Evolutionary conservation across 257 asterid genomes (phyloP), one percentile per base, ranked within the genome.

Genomic region (Cinchona pubescens): DNA sequence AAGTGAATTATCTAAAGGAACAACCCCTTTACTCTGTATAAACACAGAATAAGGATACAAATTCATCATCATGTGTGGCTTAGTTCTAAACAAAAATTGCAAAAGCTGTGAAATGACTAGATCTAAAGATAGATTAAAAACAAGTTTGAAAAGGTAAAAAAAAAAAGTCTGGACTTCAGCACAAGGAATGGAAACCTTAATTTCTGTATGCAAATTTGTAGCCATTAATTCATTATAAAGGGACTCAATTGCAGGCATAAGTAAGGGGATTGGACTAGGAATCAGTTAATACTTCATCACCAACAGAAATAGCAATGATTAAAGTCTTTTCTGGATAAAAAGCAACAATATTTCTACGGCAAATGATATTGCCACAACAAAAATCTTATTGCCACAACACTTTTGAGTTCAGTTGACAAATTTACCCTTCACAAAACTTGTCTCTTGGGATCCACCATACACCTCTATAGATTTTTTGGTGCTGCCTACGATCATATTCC

Each of bases 71-170:
- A 95, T 64, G 19, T 97, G 99, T 3, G 98, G 92, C 73, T 86
- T 86, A 10, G 98, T 92, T 78, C 91, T 87, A 0, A 97, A 92
- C 63, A 83, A 71, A 66, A 95, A 95, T 65, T 81, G 90, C 85
- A 92, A 79, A 69, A 95, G 75, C 59, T 85, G 92, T 10, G 96
- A 81, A 34, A 95, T 59, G 37, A 91, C 84, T 0, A 95, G 79
- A 81, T 78, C 82, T 49, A 92, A 56, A 60, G 93, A 90, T 86
- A 91, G 96, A 43, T 95, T 95, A 71, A 95, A 95, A 83, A 79
- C n/a, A 92, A 18, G 98, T 96, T 67, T 92, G 98, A 2, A 98
- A 95, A 76, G 99, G 99, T 15, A n/a, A n/a, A n/a, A 98, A 97
- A 63, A 95, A 95, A 0, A 93, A 93, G 79, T 95, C 98, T 32